A percentile compares a stretch with the other conserved stretches of the same genome.
These are phyloP conservation scores for Wickerhamiella sergipiensis DNA, from an alignment of 805 yeast genomes.

Conservation along the genomic window DNA sequence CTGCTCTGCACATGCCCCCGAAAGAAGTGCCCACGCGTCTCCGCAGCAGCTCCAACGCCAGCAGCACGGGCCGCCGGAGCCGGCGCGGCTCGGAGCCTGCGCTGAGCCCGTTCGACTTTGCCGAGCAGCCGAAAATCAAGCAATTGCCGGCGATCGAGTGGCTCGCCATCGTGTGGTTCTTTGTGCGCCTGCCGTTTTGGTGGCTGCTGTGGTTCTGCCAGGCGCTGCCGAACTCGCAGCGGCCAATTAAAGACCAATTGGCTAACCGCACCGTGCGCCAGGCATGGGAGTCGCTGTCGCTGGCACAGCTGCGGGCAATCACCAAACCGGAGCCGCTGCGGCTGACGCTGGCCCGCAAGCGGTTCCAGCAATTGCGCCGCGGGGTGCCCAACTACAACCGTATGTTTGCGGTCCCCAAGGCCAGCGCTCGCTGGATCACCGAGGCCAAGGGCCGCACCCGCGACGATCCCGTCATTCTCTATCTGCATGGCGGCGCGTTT, in stretches of 20 bases:
- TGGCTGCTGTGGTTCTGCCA: background rate
- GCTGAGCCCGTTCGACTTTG: background rate
- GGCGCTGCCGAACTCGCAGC: background rate
- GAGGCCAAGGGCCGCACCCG: constrained; percentile 8
- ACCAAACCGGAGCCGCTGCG: background rate
- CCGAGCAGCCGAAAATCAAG: background rate
- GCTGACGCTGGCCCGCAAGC: background rate
- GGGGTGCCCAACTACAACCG: constrained; percentile 9
- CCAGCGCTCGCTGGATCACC: constrained; percentile 12
- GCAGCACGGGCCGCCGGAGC: background rate
- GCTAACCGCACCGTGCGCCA: background rate
- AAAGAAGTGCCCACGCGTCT: background rate
- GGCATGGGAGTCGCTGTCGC: background rate
- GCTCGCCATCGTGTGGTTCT: background rate
- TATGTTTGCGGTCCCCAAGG: constrained; percentile 8
- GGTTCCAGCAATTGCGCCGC: background rate
- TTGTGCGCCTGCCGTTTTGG: background rate
- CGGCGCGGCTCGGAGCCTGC: background rate
- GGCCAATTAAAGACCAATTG: background rate
- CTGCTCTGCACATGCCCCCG: background rate
- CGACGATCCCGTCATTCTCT: constrained; percentile 12
- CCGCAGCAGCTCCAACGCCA: background rate
- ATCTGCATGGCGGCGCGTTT: constrained; percentile 15
- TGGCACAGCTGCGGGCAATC: background rate
- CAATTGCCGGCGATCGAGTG: background rate